Evolutionary conservation across 1,284 basidiomycete genomes (phyloP).

Genomic region (Kwoniella shivajii): DNA sequence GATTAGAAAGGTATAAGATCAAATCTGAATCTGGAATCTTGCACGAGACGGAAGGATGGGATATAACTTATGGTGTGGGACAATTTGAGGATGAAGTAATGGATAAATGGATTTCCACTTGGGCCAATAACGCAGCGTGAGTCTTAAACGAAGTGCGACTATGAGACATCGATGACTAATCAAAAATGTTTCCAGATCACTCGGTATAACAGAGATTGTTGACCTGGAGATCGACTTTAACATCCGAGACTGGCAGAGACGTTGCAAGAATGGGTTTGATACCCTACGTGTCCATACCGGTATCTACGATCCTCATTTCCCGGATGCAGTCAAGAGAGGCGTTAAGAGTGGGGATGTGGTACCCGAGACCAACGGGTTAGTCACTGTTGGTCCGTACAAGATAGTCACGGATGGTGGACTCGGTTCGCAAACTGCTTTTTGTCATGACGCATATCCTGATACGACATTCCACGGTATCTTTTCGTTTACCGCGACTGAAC

Average conservation of each 20-base stretch:
- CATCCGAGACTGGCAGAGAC: constrained; percentile 30
- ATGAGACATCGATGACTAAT: not conserved
- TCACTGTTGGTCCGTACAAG: constrained; percentile 45
- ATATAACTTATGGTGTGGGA: constrained; percentile 28
- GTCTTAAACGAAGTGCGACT: constrained; percentile 4
- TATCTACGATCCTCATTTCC: constrained; percentile 42
- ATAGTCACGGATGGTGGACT: constrained; percentile 36
- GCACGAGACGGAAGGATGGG: constrained; percentile 37
- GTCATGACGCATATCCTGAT: constrained; percentile 43
- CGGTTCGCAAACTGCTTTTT: constrained; percentile 41
- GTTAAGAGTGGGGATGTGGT: constrained; percentile 35
- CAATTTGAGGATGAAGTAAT: constrained; percentile 25
- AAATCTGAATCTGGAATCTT: constrained; percentile 31
- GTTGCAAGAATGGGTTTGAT: constrained; percentile 31
- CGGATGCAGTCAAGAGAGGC: constrained; percentile 31
- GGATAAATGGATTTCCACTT: constrained; percentile 30
- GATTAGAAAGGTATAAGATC: constrained; percentile 23
- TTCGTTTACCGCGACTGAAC: constrained; percentile 21
- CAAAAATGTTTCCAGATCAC: constrained; percentile 13
- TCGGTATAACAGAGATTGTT: constrained; percentile 46
- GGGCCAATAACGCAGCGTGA: constrained; percentile 37
- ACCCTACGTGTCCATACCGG: constrained; percentile 41
- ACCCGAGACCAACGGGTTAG: constrained; percentile 30
- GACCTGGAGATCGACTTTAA: constrained; percentile 50
- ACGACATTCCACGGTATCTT: constrained; percentile 20